Conservation (phyloP, 2,329 filamentous ascomycete genomes). For the Arthrobotrys pseudoclavata region DNA sequence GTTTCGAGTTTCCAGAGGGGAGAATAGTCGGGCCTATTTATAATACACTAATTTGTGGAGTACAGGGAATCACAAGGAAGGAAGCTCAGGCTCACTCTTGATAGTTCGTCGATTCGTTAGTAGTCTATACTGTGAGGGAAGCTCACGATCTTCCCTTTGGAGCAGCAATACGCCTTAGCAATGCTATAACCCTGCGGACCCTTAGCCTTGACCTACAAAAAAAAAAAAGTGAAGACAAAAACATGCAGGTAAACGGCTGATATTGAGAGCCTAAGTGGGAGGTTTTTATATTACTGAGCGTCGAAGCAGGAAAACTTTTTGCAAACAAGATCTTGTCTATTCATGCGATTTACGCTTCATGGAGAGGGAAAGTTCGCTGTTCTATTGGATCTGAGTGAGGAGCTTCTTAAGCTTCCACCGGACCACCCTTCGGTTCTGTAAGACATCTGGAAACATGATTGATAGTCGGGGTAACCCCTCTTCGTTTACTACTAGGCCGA, state of each 20-base stretch:
- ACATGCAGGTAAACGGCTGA: background rate
- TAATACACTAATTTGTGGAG: background rate
- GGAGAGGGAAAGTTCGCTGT: background rate
- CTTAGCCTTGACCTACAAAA: too few relatives aligned
- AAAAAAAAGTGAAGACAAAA: background rate
- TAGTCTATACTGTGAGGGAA: background rate
- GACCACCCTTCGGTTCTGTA: background rate
- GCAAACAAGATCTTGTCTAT: conserved; percentile 9
- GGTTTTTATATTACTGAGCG: conserved; percentile 29
- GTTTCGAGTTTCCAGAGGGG: conserved; percentile 24
- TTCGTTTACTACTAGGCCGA: conserved; percentile 6
- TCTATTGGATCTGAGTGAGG: background rate
- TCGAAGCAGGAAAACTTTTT: background rate
- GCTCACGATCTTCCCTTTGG: conserved; percentile 36
- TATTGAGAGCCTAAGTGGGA: background rate
- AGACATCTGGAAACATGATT: conserved; percentile 41
- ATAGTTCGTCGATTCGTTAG: background rate
- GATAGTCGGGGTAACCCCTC: conserved; percentile 8
- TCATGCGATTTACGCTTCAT: conserved; percentile 20
- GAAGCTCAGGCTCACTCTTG: background rate
- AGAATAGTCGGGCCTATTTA: conserved; percentile 16
- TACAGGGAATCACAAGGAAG: background rate
- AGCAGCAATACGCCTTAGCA: conserved; percentile 34
- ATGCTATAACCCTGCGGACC: conserved; percentile 36
- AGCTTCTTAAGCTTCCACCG: background rate